These are phyloP conservation scores for Hypoxylon fragiforme DNA, from an alignment of 495 filamentous ascomycete species.

Conservation along the genomic window DNA sequence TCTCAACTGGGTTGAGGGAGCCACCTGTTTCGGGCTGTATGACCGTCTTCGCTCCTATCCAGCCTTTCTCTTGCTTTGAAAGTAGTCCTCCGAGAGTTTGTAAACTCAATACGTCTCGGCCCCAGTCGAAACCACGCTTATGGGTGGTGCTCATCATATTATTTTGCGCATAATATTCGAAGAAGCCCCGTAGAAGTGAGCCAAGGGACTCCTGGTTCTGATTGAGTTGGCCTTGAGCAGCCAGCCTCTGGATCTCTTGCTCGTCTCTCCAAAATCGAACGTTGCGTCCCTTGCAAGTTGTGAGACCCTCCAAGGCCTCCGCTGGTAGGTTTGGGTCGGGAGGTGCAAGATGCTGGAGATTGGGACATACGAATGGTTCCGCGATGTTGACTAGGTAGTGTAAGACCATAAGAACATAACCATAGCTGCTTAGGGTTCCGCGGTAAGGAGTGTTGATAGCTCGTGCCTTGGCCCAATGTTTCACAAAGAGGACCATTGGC, in stretches of 20 bases:
- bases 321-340: slow-evolving; percentile 44
- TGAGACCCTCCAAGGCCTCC: slow-evolving; percentile 44
- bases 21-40: slow-evolving; percentile 34
- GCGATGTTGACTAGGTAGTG: slow-evolving; percentile 83
- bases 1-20: slow-evolving; percentile 12
- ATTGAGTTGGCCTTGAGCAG: slow-evolving; percentile 55
- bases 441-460: slow-evolving; percentile 81
- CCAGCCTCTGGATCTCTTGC: slow-evolving; percentile 57
- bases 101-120: slow-evolving; percentile 68
- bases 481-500: slow-evolving; percentile 78
- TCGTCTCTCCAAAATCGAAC: slow-evolving; percentile 73
- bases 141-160: slow-evolving; percentile 45
- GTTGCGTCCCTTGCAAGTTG: slow-evolving; percentile 57
- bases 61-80: slow-evolving; percentile 72
- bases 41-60: slow-evolving; percentile 70
- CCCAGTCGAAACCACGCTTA: slow-evolving; percentile 68
- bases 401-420: slow-evolving; percentile 91
- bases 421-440: slow-evolving; percentile 81
- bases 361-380: slow-evolving; percentile 75
- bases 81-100: slow-evolving; percentile 69
- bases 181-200: slow-evolving; percentile 71
- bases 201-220: slow-evolving; percentile 65
- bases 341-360: slow-evolving; percentile 66
- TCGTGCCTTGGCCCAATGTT: slow-evolving; percentile 79
- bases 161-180: slow-evolving; percentile 73